Evolutionary conservation across 192 early-diverging fungal genomes (phyloP).

Genomic region (Gonapodya sp.): DNA sequence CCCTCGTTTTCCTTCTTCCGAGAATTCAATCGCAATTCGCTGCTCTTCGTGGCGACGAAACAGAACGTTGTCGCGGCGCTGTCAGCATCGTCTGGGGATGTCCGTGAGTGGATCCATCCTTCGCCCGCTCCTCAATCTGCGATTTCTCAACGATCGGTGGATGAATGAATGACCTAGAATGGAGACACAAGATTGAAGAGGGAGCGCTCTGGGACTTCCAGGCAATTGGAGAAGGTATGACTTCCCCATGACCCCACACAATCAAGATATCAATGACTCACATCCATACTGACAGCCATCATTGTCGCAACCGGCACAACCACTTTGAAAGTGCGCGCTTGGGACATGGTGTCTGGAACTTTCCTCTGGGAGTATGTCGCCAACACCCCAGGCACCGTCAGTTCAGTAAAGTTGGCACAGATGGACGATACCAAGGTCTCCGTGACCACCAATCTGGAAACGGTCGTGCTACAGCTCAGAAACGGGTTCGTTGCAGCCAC

Average conservation of each 20-base stretch:
- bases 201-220: slow-evolving; percentile 46
- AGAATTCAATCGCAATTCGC: slow-evolving; percentile 22
- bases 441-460: background rate
- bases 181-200: slow-evolving; percentile 62
- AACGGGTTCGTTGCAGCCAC: slow-evolving; percentile 12
- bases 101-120: slow-evolving; percentile 35
- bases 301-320: background rate
- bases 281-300: background rate
- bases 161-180: slow-evolving; percentile 29
- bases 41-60: slow-evolving; percentile 51
- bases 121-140: too few species aligned
- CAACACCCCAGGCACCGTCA: background rate
- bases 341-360: background rate
- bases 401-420: background rate
- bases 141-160: background rate
- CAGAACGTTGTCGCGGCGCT: slow-evolving; percentile 67
- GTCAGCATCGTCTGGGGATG: slow-evolving; percentile 50
- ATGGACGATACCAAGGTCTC: background rate
- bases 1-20: background rate
- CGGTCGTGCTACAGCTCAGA: background rate
- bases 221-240: slow-evolving; percentile 23
- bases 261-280: background rate
- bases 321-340: background rate
- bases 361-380: background rate
- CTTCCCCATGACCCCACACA: background rate